Percentiles rank a stretch among this genome's conserved stretches.
phyloP scores from a whole-genome alignment of 1,284 basidiomycete genomes.

The Hypsizygus ulmarius region DNA sequence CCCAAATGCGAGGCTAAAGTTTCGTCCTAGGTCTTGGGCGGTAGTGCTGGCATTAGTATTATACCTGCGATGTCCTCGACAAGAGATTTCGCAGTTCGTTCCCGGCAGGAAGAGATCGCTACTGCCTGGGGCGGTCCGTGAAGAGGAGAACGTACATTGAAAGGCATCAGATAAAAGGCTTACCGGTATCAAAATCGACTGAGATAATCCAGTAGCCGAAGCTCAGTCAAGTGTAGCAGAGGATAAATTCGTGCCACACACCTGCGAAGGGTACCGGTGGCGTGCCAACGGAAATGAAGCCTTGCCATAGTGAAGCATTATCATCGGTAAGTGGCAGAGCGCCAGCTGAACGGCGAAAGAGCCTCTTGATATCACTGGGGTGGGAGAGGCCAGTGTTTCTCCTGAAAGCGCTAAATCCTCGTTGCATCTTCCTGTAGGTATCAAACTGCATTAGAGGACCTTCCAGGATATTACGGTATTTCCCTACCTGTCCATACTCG shows the following conservation, averaged over 20 bases:
- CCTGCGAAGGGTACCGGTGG: slow-evolving; percentile 34
- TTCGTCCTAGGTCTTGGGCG: slow-evolving; percentile 26
- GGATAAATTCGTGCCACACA: slow-evolving; percentile 4
- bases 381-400: slow-evolving; percentile 38
- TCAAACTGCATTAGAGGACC: neutral
- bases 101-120: slow-evolving; percentile 42
- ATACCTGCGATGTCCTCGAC: slow-evolving; percentile 27
- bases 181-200: slow-evolving; percentile 46
- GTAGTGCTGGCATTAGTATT: slow-evolving; percentile 36
- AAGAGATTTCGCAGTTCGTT: slow-evolving; percentile 28
- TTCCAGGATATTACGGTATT: neutral
- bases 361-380: slow-evolving; percentile 23
- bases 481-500: slow-evolving; percentile 18
- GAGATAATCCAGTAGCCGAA: neutral
- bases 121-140: slow-evolving; percentile 24
- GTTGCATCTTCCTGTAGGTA: slow-evolving; percentile 34
- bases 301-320: slow-evolving; percentile 31
- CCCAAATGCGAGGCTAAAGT: slow-evolving; percentile 50
- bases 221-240: neutral
- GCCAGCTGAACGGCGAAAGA: slow-evolving; percentile 23
- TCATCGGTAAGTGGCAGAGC: slow-evolving; percentile 31
- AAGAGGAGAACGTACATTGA: neutral
- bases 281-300: slow-evolving; percentile 40
- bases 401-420: slow-evolving; percentile 35
- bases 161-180: slow-evolving; percentile 8